A percentile compares a stretch with the other conserved stretches of the same genome.
These are phyloP conservation scores for Amanita rubescens DNA, from an alignment of 768 basidiomycete species.

Conservation along the genomic window DNA sequence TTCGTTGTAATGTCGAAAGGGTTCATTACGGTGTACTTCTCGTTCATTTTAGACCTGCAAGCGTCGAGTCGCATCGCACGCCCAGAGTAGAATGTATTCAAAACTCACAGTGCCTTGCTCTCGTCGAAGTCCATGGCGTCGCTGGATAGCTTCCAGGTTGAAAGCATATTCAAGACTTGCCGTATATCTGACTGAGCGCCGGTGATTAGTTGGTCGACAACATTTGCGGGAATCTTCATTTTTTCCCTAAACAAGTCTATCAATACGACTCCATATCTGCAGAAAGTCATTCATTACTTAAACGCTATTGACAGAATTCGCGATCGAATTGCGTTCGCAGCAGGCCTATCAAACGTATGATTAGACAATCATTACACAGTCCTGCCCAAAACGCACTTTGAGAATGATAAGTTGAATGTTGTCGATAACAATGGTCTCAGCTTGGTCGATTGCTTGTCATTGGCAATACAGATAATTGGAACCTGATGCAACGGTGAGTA, in stretches of 20 bases:
- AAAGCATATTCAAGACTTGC: constrained; percentile 96
- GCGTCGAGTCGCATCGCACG: not conserved
- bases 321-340: constrained; percentile 69
- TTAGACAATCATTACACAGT: not conserved
- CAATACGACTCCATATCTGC: not conserved
- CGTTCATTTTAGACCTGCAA: constrained; percentile 75
- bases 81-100: not conserved
- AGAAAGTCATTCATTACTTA: constrained; percentile 47
- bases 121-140: constrained; percentile 85
- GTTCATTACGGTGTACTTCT: constrained; percentile 85
- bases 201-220: constrained; percentile 83
- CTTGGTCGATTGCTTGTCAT: constrained; percentile 82
- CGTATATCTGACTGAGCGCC: constrained; percentile 95
- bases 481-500: constrained; percentile 42
- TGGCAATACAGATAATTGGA: constrained; percentile 96
- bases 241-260: constrained; percentile 57
- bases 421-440: constrained; percentile 76
- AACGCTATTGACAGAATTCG: constrained; percentile 81
- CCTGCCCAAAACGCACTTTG: constrained; percentile 42
- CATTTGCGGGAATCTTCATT: constrained; percentile 85
- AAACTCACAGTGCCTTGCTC: constrained; percentile 80
- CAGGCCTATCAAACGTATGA: constrained; percentile 48
- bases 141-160: constrained; percentile 89
- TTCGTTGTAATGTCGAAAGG: constrained; percentile 91
- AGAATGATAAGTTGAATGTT: constrained; percentile 72